These are phyloP conservation scores for Vinca minor DNA, from an alignment of 257 asterid species.

Conservation along the genomic window DNA sequence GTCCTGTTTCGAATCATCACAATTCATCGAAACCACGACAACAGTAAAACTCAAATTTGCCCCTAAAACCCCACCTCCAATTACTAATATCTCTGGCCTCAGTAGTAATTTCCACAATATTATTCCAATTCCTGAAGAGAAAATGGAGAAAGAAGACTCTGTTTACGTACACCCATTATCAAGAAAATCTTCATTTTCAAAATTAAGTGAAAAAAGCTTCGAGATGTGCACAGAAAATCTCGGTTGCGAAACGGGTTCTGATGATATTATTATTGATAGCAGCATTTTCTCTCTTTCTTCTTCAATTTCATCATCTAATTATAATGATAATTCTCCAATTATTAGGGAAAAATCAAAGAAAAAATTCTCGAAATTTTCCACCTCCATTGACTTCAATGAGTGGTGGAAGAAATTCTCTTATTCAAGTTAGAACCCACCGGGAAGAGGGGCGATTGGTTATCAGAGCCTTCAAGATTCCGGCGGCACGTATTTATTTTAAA, in stretches of 20 bases:
- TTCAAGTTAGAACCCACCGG: constrained; percentile 49
- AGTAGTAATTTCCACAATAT: constrained; percentile 39
- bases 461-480: constrained; percentile 55
- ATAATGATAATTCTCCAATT: constrained; percentile 13
- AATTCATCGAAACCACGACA: constrained; percentile 42
- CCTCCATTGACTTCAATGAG: constrained; percentile 89
- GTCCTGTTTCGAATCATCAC: constrained; percentile 39
- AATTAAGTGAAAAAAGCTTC: constrained; percentile 46
- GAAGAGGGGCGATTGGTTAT: constrained; percentile 68
- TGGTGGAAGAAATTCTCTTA: constrained; percentile 37
- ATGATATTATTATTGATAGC: constrained; percentile 42
- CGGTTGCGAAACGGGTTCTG: constrained; percentile 77
- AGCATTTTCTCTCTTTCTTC: too few relatives aligned
- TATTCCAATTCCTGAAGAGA: constrained; percentile 13
- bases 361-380: constrained; percentile 42
- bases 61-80: too few relatives aligned
- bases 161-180: constrained; percentile 28
- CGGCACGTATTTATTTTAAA: constrained; percentile 35
- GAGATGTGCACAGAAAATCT: constrained; percentile 70
- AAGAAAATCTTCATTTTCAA: constrained; percentile 20
- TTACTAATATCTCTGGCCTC: constrained; percentile 30
- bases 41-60: constrained; percentile 40
- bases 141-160: constrained; percentile 13
- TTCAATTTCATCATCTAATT: too few relatives aligned
- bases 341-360: not conserved